phyloP scores from a whole-genome alignment of 176 grass and related monocot species.

The Oryza coarctata region DNA sequence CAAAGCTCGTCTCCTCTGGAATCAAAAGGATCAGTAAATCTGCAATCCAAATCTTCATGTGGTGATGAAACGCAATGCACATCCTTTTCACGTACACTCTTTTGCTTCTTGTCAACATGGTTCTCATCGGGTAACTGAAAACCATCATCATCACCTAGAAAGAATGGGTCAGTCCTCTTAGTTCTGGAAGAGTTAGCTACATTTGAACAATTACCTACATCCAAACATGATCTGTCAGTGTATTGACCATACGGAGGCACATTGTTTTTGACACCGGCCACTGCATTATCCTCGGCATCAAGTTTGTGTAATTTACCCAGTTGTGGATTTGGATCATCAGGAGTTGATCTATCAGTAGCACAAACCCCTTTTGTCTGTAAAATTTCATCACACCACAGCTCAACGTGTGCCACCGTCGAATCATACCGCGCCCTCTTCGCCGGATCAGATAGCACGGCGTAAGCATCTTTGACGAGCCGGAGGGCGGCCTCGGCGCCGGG shows the following conservation, averaged over 20 bases:
- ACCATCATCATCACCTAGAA: constrained; percentile 9
- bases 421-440: constrained; percentile 44
- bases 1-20: neutral
- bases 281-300: neutral
- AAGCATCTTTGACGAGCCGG: constrained; percentile 52
- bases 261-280: neutral
- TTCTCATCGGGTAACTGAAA: neutral
- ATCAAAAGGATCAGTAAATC: constrained; percentile 16
- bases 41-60: constrained; percentile 28
- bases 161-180: constrained; percentile 23
- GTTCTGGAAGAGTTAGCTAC: constrained; percentile 38
- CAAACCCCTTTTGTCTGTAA: neutral
- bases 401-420: neutral
- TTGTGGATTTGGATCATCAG: too few relatives aligned
- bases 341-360: neutral
- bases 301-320: neutral
- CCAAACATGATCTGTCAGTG: neutral
- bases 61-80: neutral
- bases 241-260: neutral
- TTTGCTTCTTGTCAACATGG: constrained; percentile 40
- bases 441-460: constrained; percentile 47
- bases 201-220: constrained; percentile 31
- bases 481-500: constrained; percentile 46
- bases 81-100: constrained; percentile 32
- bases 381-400: neutral